Percentiles rank a stretch among this genome's conserved stretches.
These are phyloP conservation scores for Cryptococcus sp. DNA, from an alignment of 1,284 basidiomycete genomes.

Conservation along the genomic window DNA sequence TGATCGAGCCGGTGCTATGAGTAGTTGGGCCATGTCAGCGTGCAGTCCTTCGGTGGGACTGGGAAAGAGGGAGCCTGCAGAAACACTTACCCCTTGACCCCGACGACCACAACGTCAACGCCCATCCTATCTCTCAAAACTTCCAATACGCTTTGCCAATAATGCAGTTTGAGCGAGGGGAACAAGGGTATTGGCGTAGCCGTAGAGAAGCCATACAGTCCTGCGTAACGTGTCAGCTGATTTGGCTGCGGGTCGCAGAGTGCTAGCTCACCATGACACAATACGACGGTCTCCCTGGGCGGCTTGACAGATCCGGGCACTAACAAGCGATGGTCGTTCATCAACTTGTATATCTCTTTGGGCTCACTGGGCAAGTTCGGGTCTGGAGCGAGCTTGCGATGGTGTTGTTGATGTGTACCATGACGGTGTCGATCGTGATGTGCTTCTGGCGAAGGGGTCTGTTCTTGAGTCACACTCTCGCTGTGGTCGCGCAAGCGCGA, in stretches of 20 bases:
- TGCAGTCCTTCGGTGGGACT: too few relatives aligned
- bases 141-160: slow-evolving; percentile 88
- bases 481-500: background rate
- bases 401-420: background rate
- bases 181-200: slow-evolving; percentile 73
- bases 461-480: too few relatives aligned
- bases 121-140: slow-evolving; percentile 81
- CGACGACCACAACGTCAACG: slow-evolving; percentile 91
- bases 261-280: slow-evolving; percentile 79
- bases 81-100: slow-evolving; percentile 78
- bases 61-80: background rate
- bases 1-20: slow-evolving; percentile 85
- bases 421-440: slow-evolving; percentile 1
- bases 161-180: slow-evolving; percentile 71
- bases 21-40: background rate
- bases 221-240: slow-evolving; percentile 55
- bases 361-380: slow-evolving; percentile 35
- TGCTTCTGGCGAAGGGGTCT: background rate
- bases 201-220: slow-evolving; percentile 89
- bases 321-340: slow-evolving; percentile 70
- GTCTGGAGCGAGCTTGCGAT: slow-evolving; percentile 28
- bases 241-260: background rate
- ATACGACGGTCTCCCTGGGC: slow-evolving; percentile 85
- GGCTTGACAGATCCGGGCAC: slow-evolving; percentile 65
- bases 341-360: slow-evolving; percentile 66